Evolutionary conservation across 805 yeast genomes (phyloP).

Genomic region (Yarrowia hollandica): DNA sequence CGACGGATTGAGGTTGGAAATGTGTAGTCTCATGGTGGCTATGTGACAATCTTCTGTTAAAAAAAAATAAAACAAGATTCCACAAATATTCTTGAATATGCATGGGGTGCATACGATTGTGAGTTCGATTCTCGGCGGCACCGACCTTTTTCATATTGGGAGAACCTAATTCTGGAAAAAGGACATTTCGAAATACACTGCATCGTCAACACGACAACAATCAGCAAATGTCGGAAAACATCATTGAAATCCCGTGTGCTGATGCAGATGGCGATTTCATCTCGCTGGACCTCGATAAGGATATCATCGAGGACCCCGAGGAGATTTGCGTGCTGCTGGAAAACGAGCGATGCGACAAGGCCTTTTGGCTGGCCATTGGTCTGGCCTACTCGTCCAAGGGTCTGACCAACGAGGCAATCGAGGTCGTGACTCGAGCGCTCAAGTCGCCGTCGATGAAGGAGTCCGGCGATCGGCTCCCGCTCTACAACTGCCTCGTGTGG

Average conservation of each 20-base stretch:
- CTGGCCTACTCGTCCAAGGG: constrained; percentile 70
- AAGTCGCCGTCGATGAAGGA: constrained; percentile 37
- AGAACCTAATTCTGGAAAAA: too few relatives aligned
- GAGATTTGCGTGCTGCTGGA: constrained; percentile 77
- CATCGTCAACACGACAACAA: not conserved
- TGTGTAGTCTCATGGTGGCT: constrained; percentile 54
- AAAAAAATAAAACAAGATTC: not conserved
- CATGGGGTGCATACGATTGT: not conserved
- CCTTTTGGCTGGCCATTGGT: constrained; percentile 84
- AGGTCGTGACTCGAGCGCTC: constrained; percentile 63
- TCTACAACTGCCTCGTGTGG: constrained; percentile 74
- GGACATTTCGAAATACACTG: too few relatives aligned
- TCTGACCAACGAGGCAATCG: constrained; percentile 59
- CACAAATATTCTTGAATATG: not conserved
- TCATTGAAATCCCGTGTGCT: constrained; percentile 71
- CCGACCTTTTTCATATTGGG: too few relatives aligned
- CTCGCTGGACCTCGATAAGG: constrained; percentile 74
- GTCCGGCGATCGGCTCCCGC: constrained; percentile 50
- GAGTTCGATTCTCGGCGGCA: not conserved
- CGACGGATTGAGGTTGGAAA: constrained; percentile 64
- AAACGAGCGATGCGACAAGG: constrained; percentile 72
- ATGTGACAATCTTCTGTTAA: too few relatives aligned
- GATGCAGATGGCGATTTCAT: constrained; percentile 71
- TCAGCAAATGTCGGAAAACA: constrained; percentile 38
- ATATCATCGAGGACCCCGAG: constrained; percentile 84